Conservation (phyloP, 805 yeast species). For the Pichia phayaonensis region DNA sequence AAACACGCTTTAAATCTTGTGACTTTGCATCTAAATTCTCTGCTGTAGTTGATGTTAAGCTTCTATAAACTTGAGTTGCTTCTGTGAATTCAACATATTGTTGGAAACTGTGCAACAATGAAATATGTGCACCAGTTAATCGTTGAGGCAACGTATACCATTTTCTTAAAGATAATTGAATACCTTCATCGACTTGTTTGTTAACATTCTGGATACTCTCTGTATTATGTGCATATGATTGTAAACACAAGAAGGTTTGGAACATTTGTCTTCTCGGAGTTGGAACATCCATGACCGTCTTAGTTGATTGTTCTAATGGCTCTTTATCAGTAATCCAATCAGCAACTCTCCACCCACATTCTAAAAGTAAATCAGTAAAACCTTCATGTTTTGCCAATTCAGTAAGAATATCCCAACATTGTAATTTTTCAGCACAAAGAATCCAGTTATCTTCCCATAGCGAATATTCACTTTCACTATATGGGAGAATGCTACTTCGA, state of each 20-base stretch:
- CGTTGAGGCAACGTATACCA: conserved; percentile 86
- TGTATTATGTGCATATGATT: conserved; percentile 87
- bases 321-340: conserved; percentile 96
- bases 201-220: conserved; percentile 81
- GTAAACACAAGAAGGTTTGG: conserved; percentile 88
- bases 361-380: conserved; percentile 87
- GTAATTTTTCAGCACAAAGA: conserved; percentile 90
- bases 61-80: conserved; percentile 88
- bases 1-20: conserved; percentile 87
- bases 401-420: conserved; percentile 96
- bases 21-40: conserved; percentile 88
- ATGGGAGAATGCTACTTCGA: conserved; percentile 88
- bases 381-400: conserved; percentile 98
- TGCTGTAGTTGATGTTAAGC: conserved; percentile 81
- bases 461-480: conserved; percentile 89
- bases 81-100: conserved; percentile 97
- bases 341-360: conserved; percentile 99
- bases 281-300: conserved; percentile 96
- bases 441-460: conserved; percentile 99
- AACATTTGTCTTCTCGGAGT: conserved; percentile 95
- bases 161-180: conserved; percentile 81
- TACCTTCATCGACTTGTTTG: conserved; percentile 89
- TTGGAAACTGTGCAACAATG: conserved; percentile 88
- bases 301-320: conserved; percentile 87
- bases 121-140: conserved; percentile 76